Evolutionary conservation across 225 moss, liverwort and hornwort species (phyloP), one percentile per base, ranked within the genome.

Genomic region (Physcomitrellopsis africana): DNA sequence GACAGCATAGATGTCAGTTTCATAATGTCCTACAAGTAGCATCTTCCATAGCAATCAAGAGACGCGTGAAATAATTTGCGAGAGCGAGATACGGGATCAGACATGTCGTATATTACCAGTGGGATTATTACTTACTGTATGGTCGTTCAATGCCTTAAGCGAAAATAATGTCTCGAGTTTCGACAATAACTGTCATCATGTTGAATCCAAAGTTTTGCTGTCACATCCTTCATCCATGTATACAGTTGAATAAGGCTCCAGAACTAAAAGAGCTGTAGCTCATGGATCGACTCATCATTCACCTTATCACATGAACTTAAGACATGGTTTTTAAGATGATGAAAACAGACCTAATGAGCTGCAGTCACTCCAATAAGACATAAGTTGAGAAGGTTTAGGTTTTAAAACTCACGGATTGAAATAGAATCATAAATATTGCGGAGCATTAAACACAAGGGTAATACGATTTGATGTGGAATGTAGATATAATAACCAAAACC

Each of bases 211-310:
- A 37, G 32, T 37, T 37, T 7, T 4, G 32, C 32, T 37, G 32
- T 27, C 54, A 54, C 47, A 75, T 45, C 52, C 53, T 63, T 63
- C 63, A 19, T 45, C 26, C 54, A 54, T 14, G 29, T 20, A 29
- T 19, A 53, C 52, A 61, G 70, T 46, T 44, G 15, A 61, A 57
- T n/a, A 66, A 17, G 54, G 60, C 17, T 51, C 55, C 47, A 23
- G 10, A 74, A 74, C 4, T 37, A 24, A 43, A 16, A 6, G 24
- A 56, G 37, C 27, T 51, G 41, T 22, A 68, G 0, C 15, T 43
- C 16, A 69, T 41, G 9, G 18, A 45, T 46, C 20, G 1, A 32
- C 20, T 59, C 7, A 5, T 51, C 58, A 1, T 43, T 69, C 63
- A 20, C 42, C 16, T 5, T 43, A 19, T 11, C 6, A 20, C 1